Conservation (phyloP, 106 monocot genomes). For the Dioscorea zingiberensis region DNA sequence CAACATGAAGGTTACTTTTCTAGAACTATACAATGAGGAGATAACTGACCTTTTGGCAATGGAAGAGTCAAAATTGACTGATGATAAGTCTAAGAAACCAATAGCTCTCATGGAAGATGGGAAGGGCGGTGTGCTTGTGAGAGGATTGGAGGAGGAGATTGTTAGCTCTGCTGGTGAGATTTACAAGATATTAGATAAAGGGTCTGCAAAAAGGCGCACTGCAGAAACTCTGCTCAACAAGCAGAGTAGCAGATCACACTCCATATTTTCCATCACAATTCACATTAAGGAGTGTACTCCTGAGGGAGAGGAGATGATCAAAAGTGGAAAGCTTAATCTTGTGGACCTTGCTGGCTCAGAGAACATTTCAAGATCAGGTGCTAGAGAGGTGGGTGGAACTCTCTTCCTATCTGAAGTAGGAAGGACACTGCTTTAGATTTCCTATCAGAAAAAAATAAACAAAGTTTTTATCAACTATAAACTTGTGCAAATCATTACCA, state of each 20-base stretch:
- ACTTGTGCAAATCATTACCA: too few species aligned
- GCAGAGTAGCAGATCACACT: constrained; percentile 91
- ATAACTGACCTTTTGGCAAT: constrained; percentile 57
- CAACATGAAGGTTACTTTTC: constrained; percentile 70
- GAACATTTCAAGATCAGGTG: constrained; percentile 79
- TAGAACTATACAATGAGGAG: constrained; percentile 73
- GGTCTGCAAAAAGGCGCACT: constrained; percentile 69
- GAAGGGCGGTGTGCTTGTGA: constrained; percentile 80
- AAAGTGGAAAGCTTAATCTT: constrained; percentile 91
- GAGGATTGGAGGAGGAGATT: constrained; percentile 88
- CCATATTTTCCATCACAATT: constrained; percentile 89
- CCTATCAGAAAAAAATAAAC: too few species aligned
- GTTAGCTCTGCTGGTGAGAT: constrained; percentile 73
- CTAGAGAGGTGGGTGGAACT: constrained; percentile 47
- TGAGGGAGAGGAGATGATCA: constrained; percentile 91
- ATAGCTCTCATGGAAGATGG: constrained; percentile 97
- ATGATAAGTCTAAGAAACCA: constrained; percentile 79
- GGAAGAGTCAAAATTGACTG: constrained; percentile 49
- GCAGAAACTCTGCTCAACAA: constrained; percentile 90
- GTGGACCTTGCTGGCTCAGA: constrained; percentile 95
- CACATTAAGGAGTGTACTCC: constrained; percentile 78
- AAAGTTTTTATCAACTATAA: too few species aligned
- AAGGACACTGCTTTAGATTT: background rate
- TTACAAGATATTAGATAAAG: constrained; percentile 83
- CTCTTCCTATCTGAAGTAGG: background rate